Percentiles rank a stretch among this genome's conserved stretches.
Evolutionary conservation across 2,329 filamentous ascomycete genomes (phyloP).

Genomic region (Trichophyton rubrum): DNA sequence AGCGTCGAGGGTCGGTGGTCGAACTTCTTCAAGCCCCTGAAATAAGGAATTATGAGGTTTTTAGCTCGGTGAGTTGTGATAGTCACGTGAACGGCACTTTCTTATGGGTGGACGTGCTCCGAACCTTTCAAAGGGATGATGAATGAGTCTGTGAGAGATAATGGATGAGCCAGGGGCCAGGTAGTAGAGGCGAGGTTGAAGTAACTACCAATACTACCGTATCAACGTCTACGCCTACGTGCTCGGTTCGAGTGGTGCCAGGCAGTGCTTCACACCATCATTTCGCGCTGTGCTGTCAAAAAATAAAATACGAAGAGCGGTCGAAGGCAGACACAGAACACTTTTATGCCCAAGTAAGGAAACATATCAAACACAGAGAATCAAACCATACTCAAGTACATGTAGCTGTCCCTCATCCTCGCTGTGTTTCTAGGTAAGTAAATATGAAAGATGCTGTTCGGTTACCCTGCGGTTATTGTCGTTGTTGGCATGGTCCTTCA

Average conservation of each 20-base stretch:
- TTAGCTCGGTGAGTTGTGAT: neutral
- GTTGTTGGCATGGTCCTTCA: too few relatives aligned
- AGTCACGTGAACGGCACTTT: neutral
- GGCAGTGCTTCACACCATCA: neutral
- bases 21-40: neutral
- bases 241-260: neutral
- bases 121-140: too few relatives aligned
- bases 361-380: neutral
- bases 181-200: too few relatives aligned
- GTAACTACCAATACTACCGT: too few relatives aligned
- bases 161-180: too few relatives aligned
- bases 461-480: neutral
- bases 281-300: neutral
- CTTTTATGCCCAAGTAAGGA: neutral
- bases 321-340: neutral
- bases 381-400: neutral
- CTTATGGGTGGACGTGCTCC: neutral
- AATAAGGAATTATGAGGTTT: slow-evolving; percentile 1
- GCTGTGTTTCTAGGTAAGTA: neutral
- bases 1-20: neutral
- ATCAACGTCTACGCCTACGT: neutral
- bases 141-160: too few relatives aligned
- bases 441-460: neutral
- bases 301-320: neutral
- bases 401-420: neutral